Conservation (phyloP, 2,329 filamentous ascomycete genomes). For the Fusarium sororula region DNA sequence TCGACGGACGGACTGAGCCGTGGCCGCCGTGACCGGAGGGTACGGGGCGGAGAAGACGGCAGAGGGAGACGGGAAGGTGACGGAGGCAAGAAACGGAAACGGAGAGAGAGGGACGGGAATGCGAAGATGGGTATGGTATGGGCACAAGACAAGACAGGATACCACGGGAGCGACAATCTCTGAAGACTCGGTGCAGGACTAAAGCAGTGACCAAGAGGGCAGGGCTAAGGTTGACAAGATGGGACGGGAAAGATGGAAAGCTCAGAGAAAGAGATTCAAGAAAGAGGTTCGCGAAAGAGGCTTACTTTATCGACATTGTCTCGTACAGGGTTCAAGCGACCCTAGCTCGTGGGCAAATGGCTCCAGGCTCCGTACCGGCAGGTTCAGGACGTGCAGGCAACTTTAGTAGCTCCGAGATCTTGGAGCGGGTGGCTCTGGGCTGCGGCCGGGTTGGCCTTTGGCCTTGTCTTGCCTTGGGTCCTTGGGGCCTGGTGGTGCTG, state of each 20-base stretch:
- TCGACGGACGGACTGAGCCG: conserved; percentile 39
- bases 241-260: conserved; percentile 35
- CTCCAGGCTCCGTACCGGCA: conserved; percentile 45
- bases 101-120: conserved; percentile 9
- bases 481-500: conserved; percentile 33
- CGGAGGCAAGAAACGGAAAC: conserved; percentile 31
- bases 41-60: conserved; percentile 31
- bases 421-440: conserved; percentile 42
- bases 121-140: conserved; percentile 19
- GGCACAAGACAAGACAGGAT: conserved; percentile 15
- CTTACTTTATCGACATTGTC: conserved; percentile 66
- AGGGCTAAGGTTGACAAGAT: conserved; percentile 22
- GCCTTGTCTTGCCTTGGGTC: conserved; percentile 35
- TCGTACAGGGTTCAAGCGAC: conserved; percentile 49
- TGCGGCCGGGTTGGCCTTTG: conserved; percentile 38
- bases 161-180: conserved; percentile 14
- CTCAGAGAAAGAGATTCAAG: conserved; percentile 32
- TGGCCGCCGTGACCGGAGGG: conserved; percentile 34
- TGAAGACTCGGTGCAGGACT: conserved; percentile 13
- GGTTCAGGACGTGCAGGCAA: conserved; percentile 44
- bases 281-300: conserved; percentile 46
- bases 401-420: conserved; percentile 46
- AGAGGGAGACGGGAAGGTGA: conserved; percentile 12
- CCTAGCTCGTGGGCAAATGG: conserved; percentile 46
- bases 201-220: conserved; percentile 24